These are phyloP conservation scores for Fusarium xyrophilum DNA, from an alignment of 2,329 filamentous ascomycete genomes.

Conservation along the genomic window DNA sequence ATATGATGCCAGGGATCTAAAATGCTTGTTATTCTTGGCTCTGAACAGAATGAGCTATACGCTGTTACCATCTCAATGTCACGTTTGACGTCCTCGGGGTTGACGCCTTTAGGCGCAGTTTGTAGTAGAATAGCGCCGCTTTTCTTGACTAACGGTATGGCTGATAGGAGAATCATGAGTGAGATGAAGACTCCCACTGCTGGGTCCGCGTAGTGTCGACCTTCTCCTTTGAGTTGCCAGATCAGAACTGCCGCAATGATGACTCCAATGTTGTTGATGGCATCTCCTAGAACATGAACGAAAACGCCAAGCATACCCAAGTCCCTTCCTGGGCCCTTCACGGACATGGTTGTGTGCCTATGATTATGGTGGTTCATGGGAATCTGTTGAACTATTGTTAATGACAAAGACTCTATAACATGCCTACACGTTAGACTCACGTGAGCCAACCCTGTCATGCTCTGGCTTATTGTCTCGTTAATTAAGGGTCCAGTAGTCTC, in stretches of 20 bases:
- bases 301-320: constrained; percentile 76
- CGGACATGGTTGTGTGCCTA: constrained; percentile 50
- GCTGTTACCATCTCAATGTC: constrained; percentile 67
- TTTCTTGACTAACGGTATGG: constrained; percentile 66
- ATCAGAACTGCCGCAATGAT: constrained; percentile 73
- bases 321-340: constrained; percentile 55
- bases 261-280: constrained; percentile 78
- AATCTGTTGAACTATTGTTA: constrained; percentile 24
- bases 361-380: constrained; percentile 55
- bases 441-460: constrained; percentile 18
- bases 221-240: constrained; percentile 66
- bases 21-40: constrained; percentile 24
- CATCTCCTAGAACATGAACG: constrained; percentile 74
- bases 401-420: background rate
- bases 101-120: constrained; percentile 66
- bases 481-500: constrained; percentile 11
- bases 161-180: constrained; percentile 72
- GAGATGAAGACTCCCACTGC: constrained; percentile 72
- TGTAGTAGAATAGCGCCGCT: constrained; percentile 73
- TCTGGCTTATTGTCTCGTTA: constrained; percentile 11
- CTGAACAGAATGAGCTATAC: background rate
- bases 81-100: constrained; percentile 68
- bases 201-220: constrained; percentile 75
- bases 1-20: constrained; percentile 70
- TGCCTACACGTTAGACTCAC: constrained; percentile 22